A percentile compares a stretch with the other conserved stretches of the same genome.
Evolutionary conservation across 768 basidiomycete genomes (phyloP).

Genomic region (Boletus reticulatus): DNA sequence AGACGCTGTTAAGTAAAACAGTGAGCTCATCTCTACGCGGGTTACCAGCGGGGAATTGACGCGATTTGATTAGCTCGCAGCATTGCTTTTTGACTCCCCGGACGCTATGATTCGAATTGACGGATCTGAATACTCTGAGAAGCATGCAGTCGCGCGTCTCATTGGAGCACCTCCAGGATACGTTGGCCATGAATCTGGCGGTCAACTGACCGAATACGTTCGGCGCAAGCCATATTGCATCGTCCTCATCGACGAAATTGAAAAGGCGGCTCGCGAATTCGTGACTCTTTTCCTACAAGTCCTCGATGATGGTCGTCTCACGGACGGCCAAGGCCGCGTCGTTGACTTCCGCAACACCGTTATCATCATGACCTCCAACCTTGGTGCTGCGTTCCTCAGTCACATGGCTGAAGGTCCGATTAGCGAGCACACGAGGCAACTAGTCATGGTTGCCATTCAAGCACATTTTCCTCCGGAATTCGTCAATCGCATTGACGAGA

Average conservation of each 20-base stretch:
- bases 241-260: constrained; percentile 84
- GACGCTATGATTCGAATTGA: constrained; percentile 93
- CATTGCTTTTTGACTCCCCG: constrained; percentile 84
- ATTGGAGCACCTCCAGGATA: constrained; percentile 81
- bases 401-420: constrained; percentile 75
- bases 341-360: constrained; percentile 89
- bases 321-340: constrained; percentile 89
- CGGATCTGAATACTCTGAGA: constrained; percentile 89
- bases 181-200: constrained; percentile 86
- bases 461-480: constrained; percentile 92
- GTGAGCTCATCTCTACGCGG: constrained; percentile 40
- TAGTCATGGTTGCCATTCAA: constrained; percentile 80
- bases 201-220: constrained; percentile 92
- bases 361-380: constrained; percentile 93
- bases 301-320: constrained; percentile 88
- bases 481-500: constrained; percentile 86
- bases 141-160: constrained; percentile 69
- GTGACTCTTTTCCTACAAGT: constrained; percentile 78
- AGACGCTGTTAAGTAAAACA: constrained; percentile 88
- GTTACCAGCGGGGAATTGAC: background rate
- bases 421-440: constrained; percentile 50
- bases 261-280: constrained; percentile 82
- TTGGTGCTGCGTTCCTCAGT: constrained; percentile 75
- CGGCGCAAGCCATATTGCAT: constrained; percentile 89
- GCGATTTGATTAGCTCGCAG: constrained; percentile 61